Conservation (phyloP, 139 green algal species). For the Tetraselmis striata region DNA sequence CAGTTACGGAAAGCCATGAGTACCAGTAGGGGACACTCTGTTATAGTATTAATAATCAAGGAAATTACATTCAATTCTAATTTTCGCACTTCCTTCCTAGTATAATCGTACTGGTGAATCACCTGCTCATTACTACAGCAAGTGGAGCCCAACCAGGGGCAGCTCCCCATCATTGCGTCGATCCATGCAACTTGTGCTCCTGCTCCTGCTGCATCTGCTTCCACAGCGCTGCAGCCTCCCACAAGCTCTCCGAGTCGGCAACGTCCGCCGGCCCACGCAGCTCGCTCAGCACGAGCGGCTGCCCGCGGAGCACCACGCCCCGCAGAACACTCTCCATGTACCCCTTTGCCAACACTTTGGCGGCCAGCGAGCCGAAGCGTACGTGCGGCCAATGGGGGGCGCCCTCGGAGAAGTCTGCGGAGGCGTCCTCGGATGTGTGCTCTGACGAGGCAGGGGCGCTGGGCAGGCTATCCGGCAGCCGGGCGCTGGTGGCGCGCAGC, state of each 20-base stretch:
- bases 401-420: neutral
- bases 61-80: no score
- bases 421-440: no score
- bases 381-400: neutral
- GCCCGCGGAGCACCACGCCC: neutral
- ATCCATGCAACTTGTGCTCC: no score
- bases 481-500: neutral
- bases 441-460: neutral
- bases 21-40: no score
- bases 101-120: no score
- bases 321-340: neutral
- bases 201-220: neutral
- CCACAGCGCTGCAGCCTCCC: neutral
- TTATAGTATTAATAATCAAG: no score
- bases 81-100: no score
- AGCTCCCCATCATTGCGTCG: no score
- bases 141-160: no score
- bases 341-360: neutral
- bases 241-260: neutral
- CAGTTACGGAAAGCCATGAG: no score
- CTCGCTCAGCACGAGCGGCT: neutral
- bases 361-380: neutral
- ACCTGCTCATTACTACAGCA: no score
- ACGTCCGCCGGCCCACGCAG: neutral
- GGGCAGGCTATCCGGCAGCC: neutral